Percentiles rank a stretch among this genome's conserved stretches.
Conservation (phyloP, 176 grass and related monocot species). For the sorghum (Sorghum bicolor) region Sorghum_bicolor_NCBIv3 NC_012878.2:54046001-54046500, state of each 20-base stretch:
- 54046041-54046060: background rate
- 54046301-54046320: slow-evolving; percentile 56
- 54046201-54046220: slow-evolving; percentile 77
- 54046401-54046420: background rate
- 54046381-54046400: background rate
- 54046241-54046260: slow-evolving; percentile 74
- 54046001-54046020: slow-evolving; percentile 68
- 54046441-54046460: slow-evolving; percentile 70
- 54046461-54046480: slow-evolving; percentile 70
- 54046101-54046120: slow-evolving; percentile 41
- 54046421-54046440: slow-evolving; percentile 63
- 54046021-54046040: slow-evolving; percentile 15
- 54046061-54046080: slow-evolving; percentile 9
- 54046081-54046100: slow-evolving; percentile 40
- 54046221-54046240: slow-evolving; percentile 78
- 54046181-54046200: slow-evolving; percentile 74
- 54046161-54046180: slow-evolving; percentile 78
- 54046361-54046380: background rate
- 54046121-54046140: slow-evolving; percentile 62
- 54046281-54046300: slow-evolving; percentile 54
- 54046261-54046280: slow-evolving; percentile 84
- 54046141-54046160: slow-evolving; percentile 66
- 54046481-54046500: slow-evolving; percentile 65
- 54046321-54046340: slow-evolving; percentile 86
- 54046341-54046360: background rate